A percentile compares a stretch with the other conserved stretches of the same genome.
These are phyloP conservation scores for Pseudocercospora fuligena DNA, from an alignment of 2,329 filamentous ascomycete genomes.

Conservation along the genomic window DNA sequence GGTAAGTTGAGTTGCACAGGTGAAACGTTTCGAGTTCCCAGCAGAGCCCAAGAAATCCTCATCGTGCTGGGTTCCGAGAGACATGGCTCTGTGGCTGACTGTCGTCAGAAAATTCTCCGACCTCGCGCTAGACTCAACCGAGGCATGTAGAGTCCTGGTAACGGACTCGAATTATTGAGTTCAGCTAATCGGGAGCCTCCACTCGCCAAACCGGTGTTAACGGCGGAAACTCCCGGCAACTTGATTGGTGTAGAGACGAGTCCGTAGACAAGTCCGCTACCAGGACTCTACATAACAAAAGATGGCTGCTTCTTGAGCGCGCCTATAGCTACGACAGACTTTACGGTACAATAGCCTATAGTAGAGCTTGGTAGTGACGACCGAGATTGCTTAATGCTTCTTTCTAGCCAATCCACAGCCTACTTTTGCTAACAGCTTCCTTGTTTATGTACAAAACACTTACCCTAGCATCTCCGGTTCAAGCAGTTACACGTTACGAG, in stretches of 20 bases:
- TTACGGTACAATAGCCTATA: not conserved
- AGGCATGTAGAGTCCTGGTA: too few relatives aligned
- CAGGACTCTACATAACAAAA: too few relatives aligned
- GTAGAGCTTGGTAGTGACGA: conserved; percentile 11
- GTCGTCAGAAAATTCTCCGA: conserved; percentile 7
- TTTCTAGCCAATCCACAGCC: conserved; percentile 10
- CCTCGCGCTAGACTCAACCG: not conserved
- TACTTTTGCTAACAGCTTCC: conserved; percentile 1
- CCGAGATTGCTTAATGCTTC: not conserved
- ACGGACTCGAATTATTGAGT: too few relatives aligned
- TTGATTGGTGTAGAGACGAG: too few relatives aligned
- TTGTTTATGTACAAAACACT: not conserved
- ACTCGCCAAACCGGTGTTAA: too few relatives aligned
- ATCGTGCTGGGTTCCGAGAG: not conserved
- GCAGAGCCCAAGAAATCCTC: too few relatives aligned
- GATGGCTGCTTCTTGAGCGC: not conserved
- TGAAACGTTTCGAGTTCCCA: not conserved
- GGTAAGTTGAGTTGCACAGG: not conserved
- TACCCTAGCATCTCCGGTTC: conserved; percentile 9
- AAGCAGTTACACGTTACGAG: not conserved
- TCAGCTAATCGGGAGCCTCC: too few relatives aligned
- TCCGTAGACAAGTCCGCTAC: too few relatives aligned
- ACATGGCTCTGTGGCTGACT: not conserved
- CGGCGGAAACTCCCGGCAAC: too few relatives aligned
- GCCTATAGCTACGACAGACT: not conserved